Base-by-base conservation (phyloP, 371 early-diverging fungal genomes). In the Amoeboaphelidium occidentale region DNA sequence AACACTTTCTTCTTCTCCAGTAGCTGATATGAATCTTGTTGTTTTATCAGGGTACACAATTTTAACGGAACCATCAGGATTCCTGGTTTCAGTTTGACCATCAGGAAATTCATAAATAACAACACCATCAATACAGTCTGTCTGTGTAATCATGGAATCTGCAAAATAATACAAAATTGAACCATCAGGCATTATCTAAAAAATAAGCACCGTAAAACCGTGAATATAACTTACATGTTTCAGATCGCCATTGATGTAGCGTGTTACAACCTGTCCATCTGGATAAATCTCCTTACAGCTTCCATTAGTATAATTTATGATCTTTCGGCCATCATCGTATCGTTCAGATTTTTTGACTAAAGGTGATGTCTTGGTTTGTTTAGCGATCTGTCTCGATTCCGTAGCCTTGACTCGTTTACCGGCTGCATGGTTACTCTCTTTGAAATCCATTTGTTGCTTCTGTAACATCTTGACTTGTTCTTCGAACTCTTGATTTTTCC, bases 401-500 rank as follows among this genome's bases (percentile, higher is more conserved):
- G n/a, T 46, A 32, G 20, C 12, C 22, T 25, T 49, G 55, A 20
- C 51, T 28, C 51, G 54, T 23, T 59, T 61, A n/a, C 61, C 61
- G 42, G 58, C 61, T n/a, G 20, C 49, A 21, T 20, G 26, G 14
- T 53, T 22, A 12, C 46, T 23, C 14, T 27, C 32, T 27, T 26
- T 41, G 1, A 42, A 17, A 2, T 2, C 20, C 1, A 17, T 39
- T 17, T 39, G 1, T 39, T 65, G 60, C 23, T 55, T 47, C 45
- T 64, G 64, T 12, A 65, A 51, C 3, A 56, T 42, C 27, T 54
- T 43, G n/a, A 64, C 42, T 51, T 64, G 60, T 6, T 60, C 59
- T 28, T 25, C 45, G 39, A 63, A 44, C 39, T 64, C 66, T 14
- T 21, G 42, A 25, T 59, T 60, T 3, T 48, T 25, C 10, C 25